These are phyloP conservation scores for Arthroderma sp. DNA, from an alignment of 2,329 filamentous ascomycete species.

Conservation along the genomic window DNA sequence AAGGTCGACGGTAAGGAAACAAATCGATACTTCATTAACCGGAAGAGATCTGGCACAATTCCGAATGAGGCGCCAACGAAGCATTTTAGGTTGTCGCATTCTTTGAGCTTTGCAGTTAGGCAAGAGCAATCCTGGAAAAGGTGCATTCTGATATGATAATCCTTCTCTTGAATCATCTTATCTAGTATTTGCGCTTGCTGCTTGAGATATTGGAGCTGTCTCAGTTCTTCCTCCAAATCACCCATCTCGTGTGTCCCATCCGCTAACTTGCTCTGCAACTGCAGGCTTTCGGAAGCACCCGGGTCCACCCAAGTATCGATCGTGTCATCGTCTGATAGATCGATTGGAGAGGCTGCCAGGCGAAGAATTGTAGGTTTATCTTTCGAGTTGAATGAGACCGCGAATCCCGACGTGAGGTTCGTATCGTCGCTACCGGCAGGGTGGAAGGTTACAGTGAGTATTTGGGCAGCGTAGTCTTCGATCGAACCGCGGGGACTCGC, in stretches of 20 bases:
- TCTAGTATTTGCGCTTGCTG: constrained; percentile 15
- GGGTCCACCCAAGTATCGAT: constrained; percentile 15
- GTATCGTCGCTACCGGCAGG: constrained; percentile 11
- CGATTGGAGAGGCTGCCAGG: constrained; percentile 15
- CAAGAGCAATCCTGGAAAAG: constrained; percentile 17
- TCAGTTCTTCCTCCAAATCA: constrained; percentile 15
- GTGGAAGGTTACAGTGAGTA: constrained; percentile 18
- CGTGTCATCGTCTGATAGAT: constrained; percentile 9
- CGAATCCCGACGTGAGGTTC: constrained; percentile 20
- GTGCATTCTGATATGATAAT: constrained; percentile 16
- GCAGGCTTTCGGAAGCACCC: constrained; percentile 4
- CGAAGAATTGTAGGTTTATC: constrained; percentile 17
- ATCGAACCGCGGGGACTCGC: constrained; percentile 11
- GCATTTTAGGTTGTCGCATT: constrained; percentile 18
- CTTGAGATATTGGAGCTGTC: constrained; percentile 16
- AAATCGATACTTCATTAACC: constrained; percentile 17
- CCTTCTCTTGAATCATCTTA: constrained; percentile 15
- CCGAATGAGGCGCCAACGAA: constrained; percentile 17
- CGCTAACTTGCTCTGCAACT: not conserved
- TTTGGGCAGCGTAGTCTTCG: constrained; percentile 13
- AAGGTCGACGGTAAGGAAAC: constrained; percentile 13
- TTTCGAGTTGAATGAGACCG: constrained; percentile 19
- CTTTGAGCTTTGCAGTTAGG: constrained; percentile 13
- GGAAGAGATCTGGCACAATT: constrained; percentile 18
- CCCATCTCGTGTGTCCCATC: not conserved